A percentile compares a stretch with the other conserved stretches of the same genome.
These are phyloP conservation scores for Chlorella sorokiniana DNA, from an alignment of 139 green algal species.

Conservation along the genomic window DNA sequence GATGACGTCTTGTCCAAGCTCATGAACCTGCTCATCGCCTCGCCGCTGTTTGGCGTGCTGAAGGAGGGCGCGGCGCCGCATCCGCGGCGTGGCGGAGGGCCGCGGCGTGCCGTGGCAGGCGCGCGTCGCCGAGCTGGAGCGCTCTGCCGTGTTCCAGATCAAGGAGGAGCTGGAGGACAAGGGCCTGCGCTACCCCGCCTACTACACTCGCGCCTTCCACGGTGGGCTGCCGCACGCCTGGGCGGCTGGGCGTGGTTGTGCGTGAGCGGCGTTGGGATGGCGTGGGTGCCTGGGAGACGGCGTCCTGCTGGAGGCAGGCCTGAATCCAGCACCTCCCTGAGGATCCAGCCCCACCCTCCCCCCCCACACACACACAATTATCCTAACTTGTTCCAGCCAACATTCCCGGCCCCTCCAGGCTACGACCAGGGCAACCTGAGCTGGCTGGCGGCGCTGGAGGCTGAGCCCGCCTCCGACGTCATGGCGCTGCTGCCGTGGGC, in stretches of 20 bases:
- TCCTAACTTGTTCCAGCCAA: too few species aligned
- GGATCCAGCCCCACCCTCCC: not conserved
- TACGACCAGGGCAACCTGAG: slow-evolving; percentile 69
- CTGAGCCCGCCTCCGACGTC: slow-evolving; percentile 66
- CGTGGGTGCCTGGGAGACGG: not conserved
- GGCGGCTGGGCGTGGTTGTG: not conserved
- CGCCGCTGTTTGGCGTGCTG: too few species aligned
- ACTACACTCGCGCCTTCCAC: slow-evolving; percentile 81
- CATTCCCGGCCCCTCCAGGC: not conserved
- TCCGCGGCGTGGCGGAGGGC: too few species aligned
- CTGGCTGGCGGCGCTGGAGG: slow-evolving; percentile 69
- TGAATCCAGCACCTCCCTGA: not conserved
- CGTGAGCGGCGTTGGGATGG: not conserved
- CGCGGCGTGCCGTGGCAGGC: slow-evolving; percentile 58
- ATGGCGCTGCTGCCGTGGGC: slow-evolving; percentile 69
- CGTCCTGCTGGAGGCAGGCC: not conserved
- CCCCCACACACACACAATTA: not conserved
- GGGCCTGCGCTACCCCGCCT: slow-evolving; percentile 64
- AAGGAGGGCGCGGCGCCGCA: too few species aligned
- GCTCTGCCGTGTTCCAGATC: slow-evolving; percentile 22
- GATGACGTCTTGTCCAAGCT: too few species aligned
- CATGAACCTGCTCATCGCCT: too few species aligned
- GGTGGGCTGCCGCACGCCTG: slow-evolving; percentile 14
- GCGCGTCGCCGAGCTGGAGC: slow-evolving; percentile 38
- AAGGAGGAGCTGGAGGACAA: slow-evolving; percentile 57